Conservation (phyloP, 129 eudicot species). For the Rutidosis leptorrhynchoides region DNA sequence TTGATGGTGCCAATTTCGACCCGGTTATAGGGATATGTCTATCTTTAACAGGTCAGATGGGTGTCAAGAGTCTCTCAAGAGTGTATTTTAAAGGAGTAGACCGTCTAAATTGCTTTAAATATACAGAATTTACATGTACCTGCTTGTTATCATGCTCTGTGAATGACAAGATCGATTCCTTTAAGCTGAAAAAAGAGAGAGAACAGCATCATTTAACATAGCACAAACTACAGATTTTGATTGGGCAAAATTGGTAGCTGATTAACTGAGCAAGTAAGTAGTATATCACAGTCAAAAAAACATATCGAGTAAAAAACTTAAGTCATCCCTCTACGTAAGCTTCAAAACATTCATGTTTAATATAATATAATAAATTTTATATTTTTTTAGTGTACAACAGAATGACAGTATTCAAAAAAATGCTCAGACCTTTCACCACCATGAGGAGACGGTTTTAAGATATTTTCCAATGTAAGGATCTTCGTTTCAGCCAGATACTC, state of each 20-base stretch:
- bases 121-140: conserved; percentile 40
- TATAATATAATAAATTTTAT: neutral
- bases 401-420: neutral
- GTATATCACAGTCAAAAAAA: conserved; percentile 9
- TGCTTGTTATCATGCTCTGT: conserved; percentile 82
- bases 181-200: conserved; percentile 54
- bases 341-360: neutral
- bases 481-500: conserved; percentile 72
- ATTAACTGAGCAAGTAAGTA: conserved; percentile 9
- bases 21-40: neutral
- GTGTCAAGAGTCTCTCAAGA: conserved; percentile 3
- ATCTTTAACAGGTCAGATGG: neutral
- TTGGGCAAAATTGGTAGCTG: conserved; percentile 9
- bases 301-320: neutral
- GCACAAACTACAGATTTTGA: conserved; percentile 2
- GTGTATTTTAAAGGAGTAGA: neutral
- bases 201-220: conserved; percentile 1
- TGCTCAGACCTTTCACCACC: conserved; percentile 82
- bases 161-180: conserved; percentile 71
- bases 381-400: neutral
- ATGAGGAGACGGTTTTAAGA: conserved; percentile 58
- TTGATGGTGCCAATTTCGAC: neutral
- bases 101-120: neutral
- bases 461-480: conserved; percentile 72
- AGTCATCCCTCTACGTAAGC: conserved; percentile 2